Base-by-base conservation (phyloP, 306 rosid genomes). In the Leucaena leucocephala region DNA sequence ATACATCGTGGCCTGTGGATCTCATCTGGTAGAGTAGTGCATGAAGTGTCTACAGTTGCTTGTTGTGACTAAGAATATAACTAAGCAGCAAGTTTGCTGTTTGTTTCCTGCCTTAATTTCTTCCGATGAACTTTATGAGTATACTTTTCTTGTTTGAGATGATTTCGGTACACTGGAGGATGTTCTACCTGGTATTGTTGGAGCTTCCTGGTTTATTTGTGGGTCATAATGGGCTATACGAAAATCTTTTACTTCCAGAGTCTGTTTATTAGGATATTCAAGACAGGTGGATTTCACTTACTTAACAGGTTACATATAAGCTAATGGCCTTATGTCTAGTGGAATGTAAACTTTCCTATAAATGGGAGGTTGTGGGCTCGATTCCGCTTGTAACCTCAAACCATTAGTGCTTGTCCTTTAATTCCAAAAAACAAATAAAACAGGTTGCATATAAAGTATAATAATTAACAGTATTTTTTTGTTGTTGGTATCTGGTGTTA, bases 31-130 rank as follows among this genome's bases (percentile, higher is more conserved):
- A 12, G 8, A 73, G 27, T n/a, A 38, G 63, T 52, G 42, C 5
- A 17, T 50, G 3, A 10, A 4, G 35, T 46, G 50, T 12, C 50
- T 46, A 17, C 22, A 43, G 14, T 35, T 72, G 17, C 50, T 52
- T 8, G 9, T 45, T 70, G 58, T 70, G 75, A 5, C 22, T 70
- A 40, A 46, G 40, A 46, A 46, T 43, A 70, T 13, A 11, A 21
- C 7, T 7, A 8, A 69, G 39, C 74, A n/a, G 55, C 5, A 19
- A 8, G 39, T 69, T 43, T 68, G 36, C 38, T 38, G 48, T 74
- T 79, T 79, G 86, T 63, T 54, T 62, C 43, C 70, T 62, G 52
- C 49, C 78, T 52, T 54, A 21, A 34, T 35, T 83, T 84, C 46
- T 65, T 7, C 38, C 49, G 42, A 38, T 42, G 14, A 66, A 66